Evolutionary conservation across 495 filamentous ascomycete species (phyloP).

Genomic region (Annulohypoxylon stygium): DNA sequence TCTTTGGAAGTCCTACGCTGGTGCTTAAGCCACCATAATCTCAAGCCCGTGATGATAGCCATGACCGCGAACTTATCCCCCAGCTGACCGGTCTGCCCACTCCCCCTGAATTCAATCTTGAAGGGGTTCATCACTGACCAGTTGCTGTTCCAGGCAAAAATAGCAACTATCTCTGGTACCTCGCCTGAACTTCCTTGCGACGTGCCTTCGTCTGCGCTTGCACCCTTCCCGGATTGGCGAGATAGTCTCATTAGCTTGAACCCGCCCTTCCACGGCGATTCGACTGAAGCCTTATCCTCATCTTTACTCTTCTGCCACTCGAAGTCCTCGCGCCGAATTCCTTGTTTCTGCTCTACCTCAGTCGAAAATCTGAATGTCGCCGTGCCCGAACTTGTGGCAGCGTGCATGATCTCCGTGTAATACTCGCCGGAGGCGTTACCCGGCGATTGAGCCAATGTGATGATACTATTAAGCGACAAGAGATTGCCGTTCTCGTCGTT

Average conservation of each 20-base stretch:
- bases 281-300: not conserved
- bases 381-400: not conserved
- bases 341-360: not conserved
- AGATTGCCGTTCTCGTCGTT: conserved; percentile 10
- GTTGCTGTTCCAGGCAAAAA: not conserved
- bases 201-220: not conserved
- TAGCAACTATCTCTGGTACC: not conserved
- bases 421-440: not conserved
- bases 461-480: conserved; percentile 3
- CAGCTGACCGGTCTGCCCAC: not conserved
- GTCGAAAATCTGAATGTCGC: conserved; percentile 19
- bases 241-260: not conserved
- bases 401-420: conserved; percentile 15
- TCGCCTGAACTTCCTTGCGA: not conserved
- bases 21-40: not conserved
- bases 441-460: conserved; percentile 4
- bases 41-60: not conserved
- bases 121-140: not conserved
- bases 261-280: not conserved
- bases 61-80: not conserved
- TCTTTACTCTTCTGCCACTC: conserved; percentile 25
- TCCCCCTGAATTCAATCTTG: not conserved
- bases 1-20: not conserved
- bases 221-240: too few species aligned
- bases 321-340: conserved; percentile 16